Evolutionary conservation across 345 rosid species (phyloP).

Genomic region (Orychophragmus violaceus): DNA sequence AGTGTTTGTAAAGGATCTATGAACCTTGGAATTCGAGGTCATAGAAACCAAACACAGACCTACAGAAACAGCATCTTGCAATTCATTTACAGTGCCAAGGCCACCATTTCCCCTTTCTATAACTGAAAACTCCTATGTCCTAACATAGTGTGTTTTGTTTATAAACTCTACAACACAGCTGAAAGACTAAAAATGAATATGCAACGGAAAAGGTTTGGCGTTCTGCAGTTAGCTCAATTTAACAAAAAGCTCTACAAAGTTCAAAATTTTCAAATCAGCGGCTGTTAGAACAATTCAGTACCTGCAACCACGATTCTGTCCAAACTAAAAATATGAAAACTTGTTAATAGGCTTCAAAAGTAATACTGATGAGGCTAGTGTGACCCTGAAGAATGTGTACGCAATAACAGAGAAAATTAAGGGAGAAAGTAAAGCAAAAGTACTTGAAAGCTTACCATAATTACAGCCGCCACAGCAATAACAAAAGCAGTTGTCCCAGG

Average conservation of each 20-base stretch:
- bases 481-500: conserved; percentile 62
- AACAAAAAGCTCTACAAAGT: background rate
- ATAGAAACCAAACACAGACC: background rate
- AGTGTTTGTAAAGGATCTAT: background rate
- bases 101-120: background rate
- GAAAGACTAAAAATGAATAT: background rate
- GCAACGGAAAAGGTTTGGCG: background rate
- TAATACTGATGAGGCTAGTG: background rate
- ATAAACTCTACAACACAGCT: background rate
- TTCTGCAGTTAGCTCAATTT: background rate
- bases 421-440: conserved; percentile 2
- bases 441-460: conserved; percentile 52
- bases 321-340: background rate
- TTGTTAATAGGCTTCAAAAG: background rate
- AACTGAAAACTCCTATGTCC: background rate
- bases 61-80: background rate
- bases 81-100: background rate
- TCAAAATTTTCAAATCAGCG: too few species aligned
- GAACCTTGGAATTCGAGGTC: background rate
- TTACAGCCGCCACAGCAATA: conserved; percentile 55
- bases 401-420: background rate
- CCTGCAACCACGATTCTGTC: too few species aligned
- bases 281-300: too few species aligned
- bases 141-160: background rate
- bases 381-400: background rate